Base-by-base conservation (phyloP, 2,329 filamentous ascomycete species). In the Nemania sp. region DNA sequence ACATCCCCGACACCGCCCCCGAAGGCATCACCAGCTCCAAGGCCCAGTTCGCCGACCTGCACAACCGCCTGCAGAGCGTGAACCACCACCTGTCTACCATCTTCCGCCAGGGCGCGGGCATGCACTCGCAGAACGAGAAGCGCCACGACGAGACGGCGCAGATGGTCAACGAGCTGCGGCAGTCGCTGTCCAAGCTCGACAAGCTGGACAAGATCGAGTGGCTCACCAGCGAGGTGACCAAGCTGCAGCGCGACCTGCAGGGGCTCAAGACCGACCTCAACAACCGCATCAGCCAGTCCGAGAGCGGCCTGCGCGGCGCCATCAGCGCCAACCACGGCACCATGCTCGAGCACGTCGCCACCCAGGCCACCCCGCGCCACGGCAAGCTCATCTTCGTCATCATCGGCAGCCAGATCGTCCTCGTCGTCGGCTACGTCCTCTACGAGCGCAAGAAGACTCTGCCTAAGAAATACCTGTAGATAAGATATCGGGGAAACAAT, bases 401-500 rank as follows among this genome's bases (percentile, higher is more conserved):
- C 54, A 77, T 96, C 51, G 85, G 81, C 15, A 84, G 90, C 59
- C 91, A 97, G 73, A 68, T 89, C 43, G 69, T 91, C 61, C 76
- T 95, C 26, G 83, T 83, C 0, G 83, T 73, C 2, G 81, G 79
- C 1, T 96, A 92, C 68, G 71, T 90, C 31, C 69, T 86, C 54
- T 96, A 96, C 75, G 96, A 96, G 81, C 82, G 85, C 64, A 86
- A 88, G 67, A 83, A 87, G 73, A 84, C 79, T 60, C 83, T 85
- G 71, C 90, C 90, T n/a, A 96, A 96, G 80, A 97, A 97, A 76
- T 97, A 91, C 72, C 75, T 96, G 69, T 96, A 43, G 39, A 36
- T 19, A 15, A n/a, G n/a, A n/a, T n/a, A n/a, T n/a, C n/a, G n/a
- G n/a, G n/a, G n/a, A n/a, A n/a, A n/a, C n/a, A n/a, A n/a, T n/a